A percentile compares a stretch with the other conserved stretches of the same genome.
phyloP scores from a whole-genome alignment of 345 rosid species.

The Bruguiera gymnorhiza region DNA sequence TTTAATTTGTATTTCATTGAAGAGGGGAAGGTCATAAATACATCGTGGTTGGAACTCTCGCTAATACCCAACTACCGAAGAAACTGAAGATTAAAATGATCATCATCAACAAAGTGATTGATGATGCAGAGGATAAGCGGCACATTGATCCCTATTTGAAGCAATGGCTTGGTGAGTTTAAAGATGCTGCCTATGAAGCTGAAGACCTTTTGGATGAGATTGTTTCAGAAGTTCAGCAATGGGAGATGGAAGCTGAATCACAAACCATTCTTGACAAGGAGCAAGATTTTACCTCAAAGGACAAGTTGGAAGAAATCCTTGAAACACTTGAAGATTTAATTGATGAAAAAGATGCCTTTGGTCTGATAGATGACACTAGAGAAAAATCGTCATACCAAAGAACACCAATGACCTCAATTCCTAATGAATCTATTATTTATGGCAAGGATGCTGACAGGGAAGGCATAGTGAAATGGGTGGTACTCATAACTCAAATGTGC shows the following conservation, averaged over 20 bases:
- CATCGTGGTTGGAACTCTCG: conserved; percentile 1
- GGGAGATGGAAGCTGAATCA: neutral
- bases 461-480: conserved; percentile 6
- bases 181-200: conserved; percentile 20
- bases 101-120: conserved; percentile 8
- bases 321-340: conserved; percentile 14
- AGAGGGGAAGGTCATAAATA: neutral
- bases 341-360: conserved; percentile 5
- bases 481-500: conserved; percentile 1
- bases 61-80: neutral
- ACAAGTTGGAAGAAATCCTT: neutral
- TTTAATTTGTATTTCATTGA: no score
- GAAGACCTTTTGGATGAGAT: conserved; percentile 25
- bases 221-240: neutral
- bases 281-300: conserved; percentile 1
- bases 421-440: conserved; percentile 5
- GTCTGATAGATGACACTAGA: neutral
- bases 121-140: conserved; percentile 25
- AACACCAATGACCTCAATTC: neutral
- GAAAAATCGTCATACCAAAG: neutral
- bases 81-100: neutral
- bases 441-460: conserved; percentile 22
- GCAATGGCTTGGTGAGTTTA: conserved; percentile 19
- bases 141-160: neutral
- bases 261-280: conserved; percentile 1